These are phyloP conservation scores for Barnettozyma pratensis DNA, from an alignment of 805 yeast species.

Conservation along the genomic window DNA sequence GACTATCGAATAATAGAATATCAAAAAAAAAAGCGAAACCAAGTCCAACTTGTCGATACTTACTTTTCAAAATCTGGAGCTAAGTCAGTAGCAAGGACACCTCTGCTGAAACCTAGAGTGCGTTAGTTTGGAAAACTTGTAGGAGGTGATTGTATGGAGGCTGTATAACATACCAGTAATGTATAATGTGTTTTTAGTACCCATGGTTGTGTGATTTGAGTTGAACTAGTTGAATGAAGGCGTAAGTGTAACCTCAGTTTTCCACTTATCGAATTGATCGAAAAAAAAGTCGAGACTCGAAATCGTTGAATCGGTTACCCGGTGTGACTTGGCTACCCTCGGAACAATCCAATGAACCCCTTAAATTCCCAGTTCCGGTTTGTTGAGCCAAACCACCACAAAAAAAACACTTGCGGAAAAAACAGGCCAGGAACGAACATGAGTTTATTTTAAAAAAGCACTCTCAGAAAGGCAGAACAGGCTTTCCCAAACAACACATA, in stretches of 20 bases:
- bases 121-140: background rate
- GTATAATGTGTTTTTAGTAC: constrained; percentile 38
- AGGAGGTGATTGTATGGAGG: background rate
- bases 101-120: constrained; percentile 40
- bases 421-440: background rate
- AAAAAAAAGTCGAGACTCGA: too few relatives aligned
- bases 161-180: constrained; percentile 37
- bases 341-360: too few relatives aligned
- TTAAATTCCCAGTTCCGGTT: too few relatives aligned
- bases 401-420: too few relatives aligned
- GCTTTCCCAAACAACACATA: background rate
- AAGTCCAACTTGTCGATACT: constrained; percentile 27
- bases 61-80: constrained; percentile 59
- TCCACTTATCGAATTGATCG: too few relatives aligned
- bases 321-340: too few relatives aligned
- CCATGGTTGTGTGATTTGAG: constrained; percentile 11
- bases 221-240: background rate
- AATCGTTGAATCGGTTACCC: too few relatives aligned
- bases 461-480: background rate
- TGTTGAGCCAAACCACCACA: too few relatives aligned
- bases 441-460: too few relatives aligned
- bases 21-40: constrained; percentile 2
- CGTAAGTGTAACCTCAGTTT: too few relatives aligned
- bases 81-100: constrained; percentile 49
- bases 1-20: constrained; percentile 1